Conservation (phyloP, 139 green algal species). For the Auxenochlorella pyrenoidosa region DNA sequence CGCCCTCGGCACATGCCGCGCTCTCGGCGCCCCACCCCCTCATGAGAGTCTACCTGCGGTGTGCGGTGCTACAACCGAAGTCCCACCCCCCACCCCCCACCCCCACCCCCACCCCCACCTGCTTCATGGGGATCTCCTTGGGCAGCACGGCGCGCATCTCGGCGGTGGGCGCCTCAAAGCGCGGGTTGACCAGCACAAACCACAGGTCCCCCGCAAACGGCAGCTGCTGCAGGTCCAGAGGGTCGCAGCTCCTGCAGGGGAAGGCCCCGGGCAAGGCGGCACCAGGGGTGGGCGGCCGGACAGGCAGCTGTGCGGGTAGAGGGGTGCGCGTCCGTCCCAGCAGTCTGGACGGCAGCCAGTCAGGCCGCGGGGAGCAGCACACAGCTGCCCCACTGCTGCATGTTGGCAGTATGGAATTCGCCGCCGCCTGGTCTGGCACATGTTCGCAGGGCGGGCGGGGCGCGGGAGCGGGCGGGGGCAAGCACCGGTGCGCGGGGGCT, state of each 20-base stretch:
- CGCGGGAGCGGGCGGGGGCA: background rate
- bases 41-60: no score
- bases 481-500: background rate
- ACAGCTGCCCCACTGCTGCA: no score
- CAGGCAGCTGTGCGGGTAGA: background rate
- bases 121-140: slow-evolving; percentile 85
- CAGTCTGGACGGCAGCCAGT: no score
- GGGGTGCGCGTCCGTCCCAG: no score
- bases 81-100: background rate
- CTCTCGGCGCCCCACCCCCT: background rate
- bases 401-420: no score
- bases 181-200: slow-evolving; percentile 96
- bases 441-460: no score
- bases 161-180: slow-evolving; percentile 93
- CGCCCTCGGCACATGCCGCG: no score
- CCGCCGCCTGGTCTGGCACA: no score
- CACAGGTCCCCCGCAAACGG: slow-evolving; percentile 63
- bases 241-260: slow-evolving; percentile 71
- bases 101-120: background rate
- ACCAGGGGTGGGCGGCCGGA: no score
- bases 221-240: slow-evolving; percentile 77
- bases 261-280: no score
- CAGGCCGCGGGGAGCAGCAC: no score
- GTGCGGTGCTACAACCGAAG: no score
- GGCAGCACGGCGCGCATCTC: slow-evolving; percentile 95